Conservation (phyloP, 2,329 filamentous ascomycete species). For the Capronia epimyces region DNA sequence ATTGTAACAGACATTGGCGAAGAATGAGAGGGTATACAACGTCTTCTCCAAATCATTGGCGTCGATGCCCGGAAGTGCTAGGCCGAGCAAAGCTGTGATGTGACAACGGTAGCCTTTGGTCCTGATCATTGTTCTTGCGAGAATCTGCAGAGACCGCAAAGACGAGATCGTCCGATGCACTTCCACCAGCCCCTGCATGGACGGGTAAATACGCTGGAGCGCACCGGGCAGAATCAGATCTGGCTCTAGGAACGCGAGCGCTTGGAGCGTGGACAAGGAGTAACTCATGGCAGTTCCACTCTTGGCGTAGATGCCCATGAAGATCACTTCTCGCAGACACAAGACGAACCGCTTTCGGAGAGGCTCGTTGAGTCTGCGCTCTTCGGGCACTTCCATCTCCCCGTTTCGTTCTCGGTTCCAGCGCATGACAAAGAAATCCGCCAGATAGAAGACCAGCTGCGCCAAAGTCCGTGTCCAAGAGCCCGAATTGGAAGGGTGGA, state of each 20-base stretch:
- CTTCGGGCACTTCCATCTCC: slow-evolving; percentile 78
- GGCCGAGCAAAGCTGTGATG: slow-evolving; percentile 84
- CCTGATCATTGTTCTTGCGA: slow-evolving; percentile 83
- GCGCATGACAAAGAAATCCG: slow-evolving; percentile 93
- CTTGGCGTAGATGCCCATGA: slow-evolving; percentile 98
- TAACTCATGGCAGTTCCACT: slow-evolving; percentile 86
- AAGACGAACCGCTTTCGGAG: slow-evolving; percentile 85
- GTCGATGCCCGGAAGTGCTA: slow-evolving; percentile 91
- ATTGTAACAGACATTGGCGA: slow-evolving; percentile 92
- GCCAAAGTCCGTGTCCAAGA: slow-evolving; percentile 84
- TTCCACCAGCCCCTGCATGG: slow-evolving; percentile 91
- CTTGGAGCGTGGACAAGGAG: slow-evolving; percentile 83
- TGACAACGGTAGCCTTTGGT: slow-evolving; percentile 97
- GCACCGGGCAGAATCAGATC: slow-evolving; percentile 87
- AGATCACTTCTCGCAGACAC: slow-evolving; percentile 83
- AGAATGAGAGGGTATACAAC: slow-evolving; percentile 86
- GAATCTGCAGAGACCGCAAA: slow-evolving; percentile 82
- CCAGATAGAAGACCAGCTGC: slow-evolving; percentile 84
- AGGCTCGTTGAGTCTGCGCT: slow-evolving; percentile 71
- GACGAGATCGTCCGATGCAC: slow-evolving; percentile 95
- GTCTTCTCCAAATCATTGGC: slow-evolving; percentile 98
- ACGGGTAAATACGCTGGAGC: slow-evolving; percentile 91
- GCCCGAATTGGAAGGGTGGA: slow-evolving; percentile 94
- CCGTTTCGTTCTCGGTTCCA: slow-evolving; percentile 95
- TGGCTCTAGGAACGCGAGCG: slow-evolving; percentile 83